A percentile compares a stretch with the other conserved stretches of the same genome.
phyloP scores from a whole-genome alignment of 371 early-diverging fungal species.

The Mortierella sp. region DNA sequence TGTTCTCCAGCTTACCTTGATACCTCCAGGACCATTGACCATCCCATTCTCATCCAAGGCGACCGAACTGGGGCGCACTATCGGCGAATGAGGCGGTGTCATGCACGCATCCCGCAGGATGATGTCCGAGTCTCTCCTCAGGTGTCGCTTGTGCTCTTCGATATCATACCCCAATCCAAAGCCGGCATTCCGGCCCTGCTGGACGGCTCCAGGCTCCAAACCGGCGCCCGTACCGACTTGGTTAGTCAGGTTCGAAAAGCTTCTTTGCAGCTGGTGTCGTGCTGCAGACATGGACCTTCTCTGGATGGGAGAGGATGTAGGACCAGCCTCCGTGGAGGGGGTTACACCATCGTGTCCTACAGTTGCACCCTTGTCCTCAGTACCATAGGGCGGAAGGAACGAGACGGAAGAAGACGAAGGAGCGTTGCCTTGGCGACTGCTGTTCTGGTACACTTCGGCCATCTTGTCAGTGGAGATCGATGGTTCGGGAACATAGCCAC shows the following conservation, averaged over 20 bases:
- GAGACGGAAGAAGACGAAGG: slow-evolving; percentile 21
- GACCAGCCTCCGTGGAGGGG: slow-evolving; percentile 6
- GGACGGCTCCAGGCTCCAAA: slow-evolving; percentile 21
- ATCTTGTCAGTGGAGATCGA: slow-evolving; percentile 6
- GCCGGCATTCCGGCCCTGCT: slow-evolving; percentile 34
- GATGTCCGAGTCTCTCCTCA: slow-evolving; percentile 23
- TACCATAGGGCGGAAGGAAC: slow-evolving; percentile 29
- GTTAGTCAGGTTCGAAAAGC: slow-evolving; percentile 30
- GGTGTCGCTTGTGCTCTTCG: slow-evolving; percentile 19
- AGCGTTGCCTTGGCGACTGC: slow-evolving; percentile 9
- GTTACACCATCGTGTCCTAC: background rate
- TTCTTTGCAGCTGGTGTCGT: slow-evolving; percentile 7
- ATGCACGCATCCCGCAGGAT: slow-evolving; percentile 26
- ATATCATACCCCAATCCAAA: slow-evolving; percentile 40
- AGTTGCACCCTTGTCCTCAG: background rate
- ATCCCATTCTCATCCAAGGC: slow-evolving; percentile 17
- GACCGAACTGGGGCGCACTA: slow-evolving; percentile 28
- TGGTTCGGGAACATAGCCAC: slow-evolving; percentile 24
- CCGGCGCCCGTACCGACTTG: slow-evolving; percentile 39
- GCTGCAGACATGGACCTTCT: slow-evolving; percentile 1
- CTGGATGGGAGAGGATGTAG: slow-evolving; percentile 6
- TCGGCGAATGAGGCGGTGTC: slow-evolving; percentile 40
- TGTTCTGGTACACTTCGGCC: slow-evolving; percentile 31
- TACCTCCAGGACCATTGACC: slow-evolving; percentile 4
- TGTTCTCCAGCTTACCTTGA: slow-evolving; percentile 5